Conservation (phyloP, 148 eudicot species). For the Amaranthus hypochondriacus region DNA sequence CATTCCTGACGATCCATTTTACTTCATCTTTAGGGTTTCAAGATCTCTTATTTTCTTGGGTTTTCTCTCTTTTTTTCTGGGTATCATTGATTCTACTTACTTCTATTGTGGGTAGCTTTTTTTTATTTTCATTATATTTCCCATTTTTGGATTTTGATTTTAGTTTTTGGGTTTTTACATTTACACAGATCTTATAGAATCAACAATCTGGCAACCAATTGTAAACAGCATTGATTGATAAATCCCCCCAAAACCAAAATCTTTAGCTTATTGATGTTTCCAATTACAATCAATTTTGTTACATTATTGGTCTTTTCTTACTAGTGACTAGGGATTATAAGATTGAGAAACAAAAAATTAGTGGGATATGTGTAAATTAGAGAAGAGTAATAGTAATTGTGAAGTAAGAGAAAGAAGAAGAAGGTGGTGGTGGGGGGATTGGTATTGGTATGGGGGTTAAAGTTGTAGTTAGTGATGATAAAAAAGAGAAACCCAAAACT, state of each 20-base stretch:
- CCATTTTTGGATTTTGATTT: slow-evolving; percentile 6
- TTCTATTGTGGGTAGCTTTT: slow-evolving; percentile 18
- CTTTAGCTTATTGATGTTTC: not conserved
- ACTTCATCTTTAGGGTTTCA: not conserved
- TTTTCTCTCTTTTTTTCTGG: slow-evolving; percentile 9
- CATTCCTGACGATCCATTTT: not conserved
- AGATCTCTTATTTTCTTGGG: slow-evolving; percentile 19
- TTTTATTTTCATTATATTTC: not conserved
- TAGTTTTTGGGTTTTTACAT: not conserved
- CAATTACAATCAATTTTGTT: too few relatives aligned
- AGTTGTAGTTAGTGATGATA: slow-evolving; percentile 32
- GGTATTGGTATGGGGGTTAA: slow-evolving; percentile 43
- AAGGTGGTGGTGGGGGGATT: slow-evolving; percentile 40
- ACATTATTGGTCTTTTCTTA: not conserved
- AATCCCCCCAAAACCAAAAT: not conserved
- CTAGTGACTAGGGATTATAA: not conserved
- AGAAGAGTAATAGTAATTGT: slow-evolving; percentile 14
- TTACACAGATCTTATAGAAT: slow-evolving; percentile 1
- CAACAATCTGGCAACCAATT: not conserved
- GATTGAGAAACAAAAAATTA: slow-evolving; percentile 12
- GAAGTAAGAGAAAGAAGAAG: slow-evolving; percentile 33
- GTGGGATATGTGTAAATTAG: slow-evolving; percentile 39
- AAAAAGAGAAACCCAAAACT: slow-evolving; percentile 24
- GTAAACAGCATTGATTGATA: not conserved
- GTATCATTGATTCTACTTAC: not conserved